Evolutionary conservation across 768 basidiomycete species (phyloP), one percentile per base, ranked within the genome.

Genomic region (Cubamyces sp.): DNA sequence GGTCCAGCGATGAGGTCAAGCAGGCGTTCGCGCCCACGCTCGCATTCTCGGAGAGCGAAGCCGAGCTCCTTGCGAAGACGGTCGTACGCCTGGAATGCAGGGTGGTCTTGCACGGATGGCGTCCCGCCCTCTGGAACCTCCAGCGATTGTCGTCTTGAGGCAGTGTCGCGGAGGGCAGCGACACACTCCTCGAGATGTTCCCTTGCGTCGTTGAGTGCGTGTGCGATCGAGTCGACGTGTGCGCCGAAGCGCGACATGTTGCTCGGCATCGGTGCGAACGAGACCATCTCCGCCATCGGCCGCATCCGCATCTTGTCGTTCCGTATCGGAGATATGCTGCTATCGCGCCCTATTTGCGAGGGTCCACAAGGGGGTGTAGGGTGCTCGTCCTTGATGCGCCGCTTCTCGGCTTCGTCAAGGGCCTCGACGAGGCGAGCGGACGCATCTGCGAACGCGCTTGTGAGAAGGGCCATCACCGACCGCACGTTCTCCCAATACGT

Each of bases 401-500:
- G 76, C 59, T 78, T 78, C 68, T 90, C 88, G 3, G 78, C 75
- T 19, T 85, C 82, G 18, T 87, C 85, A 26, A 93, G 75, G 1
- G 86, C 88, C 39, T 86, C 86, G 0, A 79, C 73, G 5, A 94
- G 78, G 26, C 87, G 75, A 8, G 84, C 76, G 1, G 87, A 80
- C 2, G 88, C 82, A 65, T 92, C 91, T 2, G 79, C 78, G 37
- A 94, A 78, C 9, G 90, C 81, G 42, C 80, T 85, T 8, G 87
- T 88, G 62, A 94, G 73, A 14, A 94, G 71, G 14, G 78, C 79
- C 80, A 92, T 87, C 51, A 94, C 84, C 26, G 87, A 84, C 15
- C 88, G 82, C 28, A 91, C 91, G 67, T 93, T 87, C 66, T 93
- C 92, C 92, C 92, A 94, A 66, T 94, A 94, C 5, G 80, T 78